These are phyloP conservation scores for Sequoia sempervirens DNA, from an alignment of 75 land plant genomes.

Conservation along the genomic window DNA sequence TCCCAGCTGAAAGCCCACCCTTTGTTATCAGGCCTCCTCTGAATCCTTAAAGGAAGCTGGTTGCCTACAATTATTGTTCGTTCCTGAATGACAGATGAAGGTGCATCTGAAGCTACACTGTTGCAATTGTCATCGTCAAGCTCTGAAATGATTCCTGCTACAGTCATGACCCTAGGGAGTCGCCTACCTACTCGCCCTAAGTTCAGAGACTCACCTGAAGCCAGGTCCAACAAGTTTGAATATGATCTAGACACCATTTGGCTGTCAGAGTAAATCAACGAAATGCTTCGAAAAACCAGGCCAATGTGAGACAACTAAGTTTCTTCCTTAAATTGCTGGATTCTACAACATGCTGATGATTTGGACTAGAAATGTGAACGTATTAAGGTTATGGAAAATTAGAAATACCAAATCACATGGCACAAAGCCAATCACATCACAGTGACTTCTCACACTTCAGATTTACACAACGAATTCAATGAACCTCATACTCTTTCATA, in stretches of 20 bases:
- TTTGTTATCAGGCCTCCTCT: slow-evolving; percentile 14
- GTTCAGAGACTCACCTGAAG: slow-evolving; percentile 37
- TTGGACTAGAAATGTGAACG: neutral
- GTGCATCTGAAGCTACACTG: slow-evolving; percentile 23
- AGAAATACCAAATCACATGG: neutral
- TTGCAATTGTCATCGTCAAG: slow-evolving; percentile 38
- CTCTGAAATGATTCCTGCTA: slow-evolving; percentile 47
- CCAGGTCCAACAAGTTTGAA: slow-evolving; percentile 51
- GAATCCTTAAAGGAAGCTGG: slow-evolving; percentile 55
- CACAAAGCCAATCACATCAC: neutral
- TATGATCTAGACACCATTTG: slow-evolving; percentile 43
- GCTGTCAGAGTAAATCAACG: neutral
- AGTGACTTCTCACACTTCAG: neutral
- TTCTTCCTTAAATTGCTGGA: neutral
- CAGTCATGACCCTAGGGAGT: slow-evolving; percentile 57
- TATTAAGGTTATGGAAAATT: neutral
- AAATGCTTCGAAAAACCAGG: neutral
- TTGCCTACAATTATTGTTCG: slow-evolving; percentile 59
- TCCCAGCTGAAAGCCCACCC: slow-evolving; percentile 60
- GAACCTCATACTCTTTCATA: neutral
- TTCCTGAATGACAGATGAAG: slow-evolving; percentile 26
- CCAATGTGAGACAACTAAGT: neutral
- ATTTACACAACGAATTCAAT: neutral
- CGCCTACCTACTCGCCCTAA: slow-evolving; percentile 29
- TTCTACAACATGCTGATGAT: neutral